A percentile compares a stretch with the other conserved stretches of the same genome.
phyloP scores from a whole-genome alignment of 2,329 filamentous ascomycete genomes.

The Ophiosphaerella korrae region DNA sequence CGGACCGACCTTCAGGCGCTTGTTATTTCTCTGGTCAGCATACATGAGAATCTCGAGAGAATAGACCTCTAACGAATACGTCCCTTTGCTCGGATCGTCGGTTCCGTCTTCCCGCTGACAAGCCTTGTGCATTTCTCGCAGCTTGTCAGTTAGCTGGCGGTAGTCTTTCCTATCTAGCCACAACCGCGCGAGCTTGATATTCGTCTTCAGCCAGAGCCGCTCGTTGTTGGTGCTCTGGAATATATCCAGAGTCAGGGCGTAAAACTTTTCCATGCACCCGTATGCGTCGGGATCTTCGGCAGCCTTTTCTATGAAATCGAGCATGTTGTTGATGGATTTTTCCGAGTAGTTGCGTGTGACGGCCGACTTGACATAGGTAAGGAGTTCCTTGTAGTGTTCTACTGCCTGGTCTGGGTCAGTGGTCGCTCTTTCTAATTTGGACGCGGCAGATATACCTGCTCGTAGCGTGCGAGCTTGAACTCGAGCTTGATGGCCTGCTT shows the following conservation, averaged over 20 bases:
- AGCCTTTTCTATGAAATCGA: slow-evolving; percentile 95
- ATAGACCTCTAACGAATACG: slow-evolving; percentile 93
- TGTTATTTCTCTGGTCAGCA: slow-evolving; percentile 94
- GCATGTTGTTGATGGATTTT: slow-evolving; percentile 99
- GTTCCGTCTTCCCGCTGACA: slow-evolving; percentile 86
- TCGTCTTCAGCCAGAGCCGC: slow-evolving; percentile 95
- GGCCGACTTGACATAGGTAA: slow-evolving; percentile 96
- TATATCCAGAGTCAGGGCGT: slow-evolving; percentile 87
- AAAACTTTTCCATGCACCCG: slow-evolving; percentile 91
- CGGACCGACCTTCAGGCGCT: slow-evolving; percentile 75
- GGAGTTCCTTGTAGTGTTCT: slow-evolving; percentile 89
- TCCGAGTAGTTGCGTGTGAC: slow-evolving; percentile 98
- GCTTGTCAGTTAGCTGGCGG: slow-evolving; percentile 75
- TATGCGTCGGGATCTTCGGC: slow-evolving; percentile 73
- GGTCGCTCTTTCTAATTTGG: slow-evolving; percentile 3
- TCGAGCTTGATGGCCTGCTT: slow-evolving; percentile 99
- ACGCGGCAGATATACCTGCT: slow-evolving; percentile 62
- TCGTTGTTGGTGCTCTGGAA: slow-evolving; percentile 99
- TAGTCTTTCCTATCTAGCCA: slow-evolving; percentile 94
- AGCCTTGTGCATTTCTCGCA: slow-evolving; percentile 84
- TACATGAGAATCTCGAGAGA: slow-evolving; percentile 99
- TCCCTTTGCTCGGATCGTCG: slow-evolving; percentile 93
- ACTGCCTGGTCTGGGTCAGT: slow-evolving; percentile 66
- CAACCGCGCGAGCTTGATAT: slow-evolving; percentile 92
- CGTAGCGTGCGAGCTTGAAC: slow-evolving; percentile 87